Conservation (phyloP, 176 grass and related monocot species). For the Musa schizocarpa region DNA sequence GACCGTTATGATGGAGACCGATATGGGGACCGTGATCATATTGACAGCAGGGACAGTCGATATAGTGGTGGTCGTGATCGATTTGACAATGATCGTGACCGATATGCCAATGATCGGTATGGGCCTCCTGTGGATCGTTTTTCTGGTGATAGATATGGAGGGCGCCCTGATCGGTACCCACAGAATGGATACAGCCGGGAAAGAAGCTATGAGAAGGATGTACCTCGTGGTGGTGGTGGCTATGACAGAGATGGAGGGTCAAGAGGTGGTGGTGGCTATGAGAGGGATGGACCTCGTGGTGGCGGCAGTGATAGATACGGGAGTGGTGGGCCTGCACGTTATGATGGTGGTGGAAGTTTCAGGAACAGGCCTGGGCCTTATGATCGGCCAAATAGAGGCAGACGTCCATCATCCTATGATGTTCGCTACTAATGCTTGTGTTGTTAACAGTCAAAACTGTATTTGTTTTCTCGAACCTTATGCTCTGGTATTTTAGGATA, state of each 20-base stretch:
- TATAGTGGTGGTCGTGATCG: slow-evolving; percentile 43
- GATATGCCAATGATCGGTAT: slow-evolving; percentile 56
- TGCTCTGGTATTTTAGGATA: not conserved
- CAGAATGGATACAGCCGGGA: slow-evolving; percentile 67
- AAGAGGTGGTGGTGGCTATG: slow-evolving; percentile 27
- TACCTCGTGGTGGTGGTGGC: slow-evolving; percentile 26
- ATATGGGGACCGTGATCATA: slow-evolving; percentile 43
- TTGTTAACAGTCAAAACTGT: not conserved
- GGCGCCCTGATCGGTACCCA: slow-evolving; percentile 44
- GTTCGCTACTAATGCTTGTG: slow-evolving; percentile 55
- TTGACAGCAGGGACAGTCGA: slow-evolving; percentile 47
- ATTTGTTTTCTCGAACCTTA: not conserved
- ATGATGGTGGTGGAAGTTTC: slow-evolving; percentile 5
- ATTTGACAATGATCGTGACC: slow-evolving; percentile 48
- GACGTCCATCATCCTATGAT: slow-evolving; percentile 35
- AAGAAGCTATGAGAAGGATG: slow-evolving; percentile 77
- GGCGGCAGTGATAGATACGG: slow-evolving; percentile 44
- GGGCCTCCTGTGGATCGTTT: slow-evolving; percentile 57
- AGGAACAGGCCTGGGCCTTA: slow-evolving; percentile 33
- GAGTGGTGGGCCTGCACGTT: slow-evolving; percentile 28
- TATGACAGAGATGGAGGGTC: slow-evolving; percentile 56
- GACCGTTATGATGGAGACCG: slow-evolving; percentile 52
- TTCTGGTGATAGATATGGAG: slow-evolving; percentile 71
- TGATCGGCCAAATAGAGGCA: slow-evolving; percentile 59
- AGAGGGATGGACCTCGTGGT: slow-evolving; percentile 33